Conservation (phyloP, 768 basidiomycete genomes). For the Auriscalpium microsporum region DNA sequence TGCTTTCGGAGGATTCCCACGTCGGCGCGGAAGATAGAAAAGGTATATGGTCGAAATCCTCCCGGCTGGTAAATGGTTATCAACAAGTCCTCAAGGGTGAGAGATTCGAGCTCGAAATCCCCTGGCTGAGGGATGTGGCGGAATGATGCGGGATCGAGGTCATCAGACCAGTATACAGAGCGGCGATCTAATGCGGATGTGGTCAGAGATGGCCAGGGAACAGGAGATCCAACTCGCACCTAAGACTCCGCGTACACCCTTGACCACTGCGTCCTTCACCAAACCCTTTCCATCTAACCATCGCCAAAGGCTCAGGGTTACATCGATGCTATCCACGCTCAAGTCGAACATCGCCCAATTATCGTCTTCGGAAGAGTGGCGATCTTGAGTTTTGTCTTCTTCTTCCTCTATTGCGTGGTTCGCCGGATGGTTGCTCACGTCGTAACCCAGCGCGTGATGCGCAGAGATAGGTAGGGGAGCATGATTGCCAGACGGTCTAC, state of each 20-base stretch:
- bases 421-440: constrained; percentile 68
- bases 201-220: neutral
- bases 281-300: constrained; percentile 97
- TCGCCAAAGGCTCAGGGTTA: constrained; percentile 79
- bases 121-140: constrained; percentile 66
- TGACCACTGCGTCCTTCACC: constrained; percentile 82
- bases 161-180: constrained; percentile 77
- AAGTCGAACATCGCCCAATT: constrained; percentile 92
- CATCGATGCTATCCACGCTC: constrained; percentile 90
- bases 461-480: constrained; percentile 28
- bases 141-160: constrained; percentile 73
- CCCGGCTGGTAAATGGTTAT: constrained; percentile 93
- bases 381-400: constrained; percentile 20
- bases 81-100: constrained; percentile 88
- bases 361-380: constrained; percentile 40
- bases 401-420: constrained; percentile 63
- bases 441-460: constrained; percentile 59
- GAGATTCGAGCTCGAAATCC: constrained; percentile 85
- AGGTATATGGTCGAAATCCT: constrained; percentile 84
- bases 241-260: constrained; percentile 88
- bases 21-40: constrained; percentile 90
- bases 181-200: constrained; percentile 58
- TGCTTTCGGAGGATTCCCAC: constrained; percentile 78
- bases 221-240: constrained; percentile 37
- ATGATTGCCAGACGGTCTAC: constrained; percentile 40